A percentile compares a stretch with the other conserved stretches of the same genome.
phyloP scores from a whole-genome alignment of 1,284 basidiomycete genomes.

The Sanguinoderma infundibulare region DNA sequence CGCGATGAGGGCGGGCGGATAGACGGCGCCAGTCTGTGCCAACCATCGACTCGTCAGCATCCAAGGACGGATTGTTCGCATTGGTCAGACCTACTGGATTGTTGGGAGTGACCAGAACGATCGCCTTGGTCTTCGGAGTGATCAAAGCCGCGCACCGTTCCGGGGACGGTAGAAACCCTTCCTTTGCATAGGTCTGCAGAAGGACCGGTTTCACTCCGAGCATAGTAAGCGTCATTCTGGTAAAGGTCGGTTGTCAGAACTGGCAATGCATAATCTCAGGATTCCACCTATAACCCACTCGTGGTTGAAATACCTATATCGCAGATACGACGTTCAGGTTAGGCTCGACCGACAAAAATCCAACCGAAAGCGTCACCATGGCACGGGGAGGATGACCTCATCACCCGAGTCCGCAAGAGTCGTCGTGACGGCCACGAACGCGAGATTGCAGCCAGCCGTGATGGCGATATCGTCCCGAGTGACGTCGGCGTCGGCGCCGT shows the following conservation, averaged over 20 bases:
- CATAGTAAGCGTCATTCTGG: constrained; percentile 75
- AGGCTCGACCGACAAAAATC: constrained; percentile 9
- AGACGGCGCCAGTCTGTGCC: constrained; percentile 77
- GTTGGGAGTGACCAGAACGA: constrained; percentile 78
- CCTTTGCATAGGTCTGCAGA: constrained; percentile 58
- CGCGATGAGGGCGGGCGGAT: constrained; percentile 62
- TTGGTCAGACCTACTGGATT: constrained; percentile 58
- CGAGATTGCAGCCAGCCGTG: constrained; percentile 74
- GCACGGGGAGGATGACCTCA: constrained; percentile 80
- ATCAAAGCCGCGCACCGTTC: constrained; percentile 55
- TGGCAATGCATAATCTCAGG: not conserved
- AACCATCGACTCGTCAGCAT: too few species aligned
- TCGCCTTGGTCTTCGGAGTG: constrained; percentile 65
- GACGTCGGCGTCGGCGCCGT: constrained; percentile 58
- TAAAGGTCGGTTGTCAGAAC: not conserved
- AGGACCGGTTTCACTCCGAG: constrained; percentile 68
- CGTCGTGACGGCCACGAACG: constrained; percentile 69
- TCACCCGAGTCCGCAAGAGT: constrained; percentile 74
- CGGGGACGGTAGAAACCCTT: constrained; percentile 65
- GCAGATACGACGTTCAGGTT: not conserved
- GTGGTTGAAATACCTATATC: constrained; percentile 76
- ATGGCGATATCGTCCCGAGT: constrained; percentile 59
- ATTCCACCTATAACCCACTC: constrained; percentile 49
- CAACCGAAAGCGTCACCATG: constrained; percentile 53
- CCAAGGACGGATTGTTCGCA: constrained; percentile 13